Evolutionary conservation across 2,329 filamentous ascomycete species (phyloP).

Genomic region (Cladosporium austrohemisphaericum): DNA sequence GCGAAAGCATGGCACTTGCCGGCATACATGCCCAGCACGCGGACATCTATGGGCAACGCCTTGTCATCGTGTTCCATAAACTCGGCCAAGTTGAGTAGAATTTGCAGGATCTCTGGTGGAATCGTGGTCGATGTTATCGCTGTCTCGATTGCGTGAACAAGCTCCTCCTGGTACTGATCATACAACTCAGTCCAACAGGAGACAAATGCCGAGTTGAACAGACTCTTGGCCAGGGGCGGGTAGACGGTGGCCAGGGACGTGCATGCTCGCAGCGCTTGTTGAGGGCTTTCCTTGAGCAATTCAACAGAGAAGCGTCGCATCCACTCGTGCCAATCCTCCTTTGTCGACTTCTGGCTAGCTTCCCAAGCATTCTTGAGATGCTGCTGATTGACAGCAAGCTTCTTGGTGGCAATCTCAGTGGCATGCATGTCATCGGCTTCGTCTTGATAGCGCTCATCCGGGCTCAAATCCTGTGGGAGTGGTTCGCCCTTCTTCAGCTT

Average conservation of each 20-base stretch:
- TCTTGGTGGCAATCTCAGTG: conserved; percentile 83
- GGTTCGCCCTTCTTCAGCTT: conserved; percentile 94
- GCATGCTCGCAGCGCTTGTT: conserved; percentile 89
- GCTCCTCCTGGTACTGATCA: conserved; percentile 93
- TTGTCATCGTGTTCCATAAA: conserved; percentile 99
- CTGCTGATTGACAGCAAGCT: conserved; percentile 94
- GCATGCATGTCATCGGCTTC: conserved; percentile 76
- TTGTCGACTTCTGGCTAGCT: conserved; percentile 91
- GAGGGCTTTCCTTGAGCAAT: conserved; percentile 88
- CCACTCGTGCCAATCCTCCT: conserved; percentile 99
- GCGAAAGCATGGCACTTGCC: conserved; percentile 97
- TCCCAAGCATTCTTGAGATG: conserved; percentile 98
- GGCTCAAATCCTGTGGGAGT: conserved; percentile 89
- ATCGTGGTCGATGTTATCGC: conserved; percentile 94
- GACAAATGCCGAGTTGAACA: conserved; percentile 98
- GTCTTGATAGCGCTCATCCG: conserved; percentile 67
- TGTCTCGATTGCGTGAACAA: conserved; percentile 92
- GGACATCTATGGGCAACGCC: conserved; percentile 92
- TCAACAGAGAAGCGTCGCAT: conserved; percentile 95
- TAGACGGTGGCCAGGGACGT: conserved; percentile 88
- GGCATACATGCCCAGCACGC: conserved; percentile 88
- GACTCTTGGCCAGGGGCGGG: conserved; percentile 80
- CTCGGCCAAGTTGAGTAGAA: conserved; percentile 91
- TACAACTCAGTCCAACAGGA: conserved; percentile 99
- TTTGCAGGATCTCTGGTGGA: conserved; percentile 88